A percentile compares a stretch with the other conserved stretches of the same genome.
These are phyloP conservation scores for Dioszegia aurantiaca DNA, from an alignment of 768 basidiomycete genomes.

Conservation along the genomic window DNA sequence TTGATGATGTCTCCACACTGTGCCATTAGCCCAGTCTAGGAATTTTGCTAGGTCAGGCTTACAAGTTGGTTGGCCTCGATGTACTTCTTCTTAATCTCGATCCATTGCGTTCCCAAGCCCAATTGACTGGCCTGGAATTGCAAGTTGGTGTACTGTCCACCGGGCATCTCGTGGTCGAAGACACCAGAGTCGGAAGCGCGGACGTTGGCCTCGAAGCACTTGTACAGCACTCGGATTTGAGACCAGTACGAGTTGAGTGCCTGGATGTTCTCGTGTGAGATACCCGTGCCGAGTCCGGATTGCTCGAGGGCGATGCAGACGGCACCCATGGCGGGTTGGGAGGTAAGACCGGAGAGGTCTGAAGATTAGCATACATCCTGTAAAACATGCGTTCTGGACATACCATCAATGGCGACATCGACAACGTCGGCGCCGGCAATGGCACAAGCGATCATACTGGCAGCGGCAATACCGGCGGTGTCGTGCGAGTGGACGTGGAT, in stretches of 20 bases:
- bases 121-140: constrained; percentile 98
- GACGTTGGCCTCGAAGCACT: constrained; percentile 97
- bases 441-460: constrained; percentile 95
- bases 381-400: constrained; percentile 50
- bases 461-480: constrained; percentile 94
- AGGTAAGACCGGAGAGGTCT: constrained; percentile 98
- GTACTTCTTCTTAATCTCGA: constrained; percentile 94
- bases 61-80: constrained; percentile 95
- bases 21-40: constrained; percentile 1
- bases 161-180: constrained; percentile 99
- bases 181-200: constrained; percentile 95
- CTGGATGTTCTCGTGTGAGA: constrained; percentile 94
- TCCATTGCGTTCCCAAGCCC: constrained; percentile 95
- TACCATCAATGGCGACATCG: constrained; percentile 97
- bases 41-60: constrained; percentile 40
- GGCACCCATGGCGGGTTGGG: constrained; percentile 98
- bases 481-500: constrained; percentile 99
- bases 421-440: constrained; percentile 97
- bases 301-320: constrained; percentile 93
- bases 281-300: constrained; percentile 87
- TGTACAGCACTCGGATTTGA: constrained; percentile 89
- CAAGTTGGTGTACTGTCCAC: constrained; percentile 59
- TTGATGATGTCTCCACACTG: constrained; percentile 98
- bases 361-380: constrained; percentile 14
- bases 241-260: constrained; percentile 97